Evolutionary conservation across 2,329 filamentous ascomycete genomes (phyloP), one percentile per base, ranked within the genome.

Genomic region (Pseudocercospora eumusae): DNA sequence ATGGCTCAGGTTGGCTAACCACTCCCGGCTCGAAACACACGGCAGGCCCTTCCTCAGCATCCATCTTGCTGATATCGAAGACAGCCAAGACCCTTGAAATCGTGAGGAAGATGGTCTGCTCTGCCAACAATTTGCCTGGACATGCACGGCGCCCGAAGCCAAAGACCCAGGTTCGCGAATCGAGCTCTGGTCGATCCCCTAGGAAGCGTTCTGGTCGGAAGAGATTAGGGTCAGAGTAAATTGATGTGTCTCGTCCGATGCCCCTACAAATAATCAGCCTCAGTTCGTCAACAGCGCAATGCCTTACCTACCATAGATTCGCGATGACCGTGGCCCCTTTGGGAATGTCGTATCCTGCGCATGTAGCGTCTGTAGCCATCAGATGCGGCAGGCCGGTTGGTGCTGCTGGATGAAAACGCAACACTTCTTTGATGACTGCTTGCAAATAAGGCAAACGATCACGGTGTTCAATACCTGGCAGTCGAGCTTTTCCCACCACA

Each of bases 301-400:
- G 6, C 1, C 28, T 2, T 11, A 2, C 8, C 7, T 73, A 76
- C 70, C 68, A 77, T 1, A 68, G 69, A 40, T 72, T 78, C 3
- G 78, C 68, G 4, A 81, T 68, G 5, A 79, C 67, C 4, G 73
- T 74, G 1, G 74, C 75, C 1, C 74, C 75, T 36, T 75, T 77
- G 2, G 80, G 79, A 31, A 82, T 74, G 4, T 71, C 68, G 20
- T 75, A 76, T 13, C 77, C 79, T 50, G 76, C 74, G 52, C 77
- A 72, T 63, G 66, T 71, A 56, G 78, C 76, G 55, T 81, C 78
- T 71, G 68, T 57, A 31, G 75, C 77, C 0, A 77, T 78, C 52
- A 77, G 76, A 57, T 82, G 79, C 0, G 80, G 78, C 0, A 72
- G 52, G 4, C 67, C 71, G 3, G 68, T 65, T 5, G 70, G 68